phyloP scores from a whole-genome alignment of 2,329 filamentous ascomycete species.

The Cercospora citrullina region DNA sequence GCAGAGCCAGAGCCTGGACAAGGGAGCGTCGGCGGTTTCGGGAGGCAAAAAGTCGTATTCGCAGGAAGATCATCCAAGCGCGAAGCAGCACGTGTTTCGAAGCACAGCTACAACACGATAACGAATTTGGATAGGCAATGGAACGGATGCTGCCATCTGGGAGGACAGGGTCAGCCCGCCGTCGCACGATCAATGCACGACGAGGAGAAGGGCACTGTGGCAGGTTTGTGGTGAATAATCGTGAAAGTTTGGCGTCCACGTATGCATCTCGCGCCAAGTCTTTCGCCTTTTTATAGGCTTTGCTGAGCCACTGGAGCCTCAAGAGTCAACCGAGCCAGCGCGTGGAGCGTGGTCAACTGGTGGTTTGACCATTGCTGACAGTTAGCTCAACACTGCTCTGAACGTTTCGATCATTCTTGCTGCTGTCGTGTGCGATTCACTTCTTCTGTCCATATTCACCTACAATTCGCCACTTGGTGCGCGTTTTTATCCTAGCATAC shows the following conservation, averaged over 20 bases:
- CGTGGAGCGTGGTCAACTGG: neutral
- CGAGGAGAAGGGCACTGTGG: neutral
- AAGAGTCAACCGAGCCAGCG: neutral
- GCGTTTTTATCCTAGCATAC: neutral
- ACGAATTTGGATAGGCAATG: neutral
- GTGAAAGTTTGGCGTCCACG: neutral
- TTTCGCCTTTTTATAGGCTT: constrained; percentile 4
- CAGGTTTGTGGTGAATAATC: neutral
- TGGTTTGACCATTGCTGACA: neutral
- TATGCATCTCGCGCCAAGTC: constrained; percentile 4
- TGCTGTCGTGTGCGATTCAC: constrained; percentile 1
- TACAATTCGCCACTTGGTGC: neutral
- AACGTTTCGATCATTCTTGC: neutral
- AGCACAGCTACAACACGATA: neutral
- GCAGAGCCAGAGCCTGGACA: neutral
- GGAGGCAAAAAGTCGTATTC: neutral
- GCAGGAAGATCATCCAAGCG: neutral
- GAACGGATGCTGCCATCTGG: neutral
- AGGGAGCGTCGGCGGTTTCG: neutral
- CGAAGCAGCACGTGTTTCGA: neutral
- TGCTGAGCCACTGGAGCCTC: neutral
- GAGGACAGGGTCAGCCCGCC: neutral
- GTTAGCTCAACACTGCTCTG: constrained; percentile 2
- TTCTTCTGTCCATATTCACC: neutral
- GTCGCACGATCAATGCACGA: constrained; percentile 4